These are phyloP conservation scores for Alternaria dauci DNA, from an alignment of 2,329 filamentous ascomycete genomes.

Conservation along the genomic window DNA sequence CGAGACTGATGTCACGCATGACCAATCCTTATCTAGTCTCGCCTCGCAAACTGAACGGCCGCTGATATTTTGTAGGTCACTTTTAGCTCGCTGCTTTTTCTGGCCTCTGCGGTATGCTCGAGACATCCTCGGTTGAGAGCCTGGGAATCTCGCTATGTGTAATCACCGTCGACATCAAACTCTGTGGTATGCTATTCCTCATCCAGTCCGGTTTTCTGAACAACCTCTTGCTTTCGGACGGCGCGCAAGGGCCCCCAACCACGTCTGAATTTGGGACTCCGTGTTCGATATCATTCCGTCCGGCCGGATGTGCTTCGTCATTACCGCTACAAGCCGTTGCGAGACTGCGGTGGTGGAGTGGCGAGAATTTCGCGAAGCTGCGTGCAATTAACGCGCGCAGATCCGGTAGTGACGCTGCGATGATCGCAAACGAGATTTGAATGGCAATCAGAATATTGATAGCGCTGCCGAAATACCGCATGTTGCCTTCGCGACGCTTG, in stretches of 20 bases:
- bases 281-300: conserved; percentile 15
- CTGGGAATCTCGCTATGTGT: conserved; percentile 18
- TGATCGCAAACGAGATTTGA: conserved; percentile 36
- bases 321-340: conserved; percentile 13
- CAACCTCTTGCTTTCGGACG: conserved; percentile 9
- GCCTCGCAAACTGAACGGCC: not conserved
- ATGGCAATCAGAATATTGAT: conserved; percentile 41
- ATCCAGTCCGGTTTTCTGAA: conserved; percentile 35
- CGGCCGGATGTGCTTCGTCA: not conserved
- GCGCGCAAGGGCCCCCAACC: conserved; percentile 2
- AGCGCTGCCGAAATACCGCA: conserved; percentile 34
- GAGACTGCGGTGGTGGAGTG: conserved; percentile 33
- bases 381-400: conserved; percentile 34
- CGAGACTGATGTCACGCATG: not conserved
- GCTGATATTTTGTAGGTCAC: accelerated
- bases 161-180: conserved; percentile 30
- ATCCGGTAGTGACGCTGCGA: conserved; percentile 39
- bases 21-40: not conserved
- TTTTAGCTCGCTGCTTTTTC: not conserved
- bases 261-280: not conserved
- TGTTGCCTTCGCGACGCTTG: conserved; percentile 25
- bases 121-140: not conserved
- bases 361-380: conserved; percentile 31
- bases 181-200: conserved; percentile 26
- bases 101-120: not conserved